Conservation (phyloP, 1,139 yeast species). For the Geotrichum phurueaensis region DNA sequence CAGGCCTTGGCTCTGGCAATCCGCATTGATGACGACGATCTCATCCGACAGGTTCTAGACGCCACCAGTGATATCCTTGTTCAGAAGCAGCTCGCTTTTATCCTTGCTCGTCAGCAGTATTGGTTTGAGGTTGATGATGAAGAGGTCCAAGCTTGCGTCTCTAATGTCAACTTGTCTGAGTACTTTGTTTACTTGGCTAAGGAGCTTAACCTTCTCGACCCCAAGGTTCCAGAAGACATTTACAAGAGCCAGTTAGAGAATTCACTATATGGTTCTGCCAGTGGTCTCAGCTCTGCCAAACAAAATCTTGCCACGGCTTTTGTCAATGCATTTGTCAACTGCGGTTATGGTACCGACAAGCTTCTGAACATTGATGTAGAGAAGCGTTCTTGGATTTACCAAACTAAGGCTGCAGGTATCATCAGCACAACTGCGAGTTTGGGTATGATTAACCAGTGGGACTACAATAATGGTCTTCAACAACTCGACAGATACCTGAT, state of each 20-base stretch:
- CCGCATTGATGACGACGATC: conserved; percentile 73
- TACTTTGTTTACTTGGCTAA: conserved; percentile 74
- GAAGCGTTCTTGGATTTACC: conserved; percentile 77
- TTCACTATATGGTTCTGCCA: conserved; percentile 52
- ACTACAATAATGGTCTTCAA: conserved; percentile 82
- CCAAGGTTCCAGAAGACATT: conserved; percentile 92
- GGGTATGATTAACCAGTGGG: conserved; percentile 91
- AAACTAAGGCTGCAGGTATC: conserved; percentile 90
- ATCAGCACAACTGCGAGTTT: conserved; percentile 89
- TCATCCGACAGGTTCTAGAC: conserved; percentile 73
- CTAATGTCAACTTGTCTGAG: conserved; percentile 73
- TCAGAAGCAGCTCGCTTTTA: conserved; percentile 87
- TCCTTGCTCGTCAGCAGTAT: conserved; percentile 81
- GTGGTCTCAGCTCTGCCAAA: conserved; percentile 83
- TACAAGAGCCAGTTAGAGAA: conserved; percentile 86
- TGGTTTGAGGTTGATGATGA: conserved; percentile 67
- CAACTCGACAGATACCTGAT: conserved; percentile 83
- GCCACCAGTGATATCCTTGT: conserved; percentile 63
- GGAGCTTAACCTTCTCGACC: conserved; percentile 81
- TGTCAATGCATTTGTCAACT: conserved; percentile 84
- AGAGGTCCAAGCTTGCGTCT: conserved; percentile 78
- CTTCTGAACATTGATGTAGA: conserved; percentile 60
- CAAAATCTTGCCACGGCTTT: conserved; percentile 94
- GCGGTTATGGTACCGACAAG: conserved; percentile 86
- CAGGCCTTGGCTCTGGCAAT: conserved; percentile 89